Base-by-base conservation (phyloP, 257 asterid species). In the Henckelia pumila region DNA sequence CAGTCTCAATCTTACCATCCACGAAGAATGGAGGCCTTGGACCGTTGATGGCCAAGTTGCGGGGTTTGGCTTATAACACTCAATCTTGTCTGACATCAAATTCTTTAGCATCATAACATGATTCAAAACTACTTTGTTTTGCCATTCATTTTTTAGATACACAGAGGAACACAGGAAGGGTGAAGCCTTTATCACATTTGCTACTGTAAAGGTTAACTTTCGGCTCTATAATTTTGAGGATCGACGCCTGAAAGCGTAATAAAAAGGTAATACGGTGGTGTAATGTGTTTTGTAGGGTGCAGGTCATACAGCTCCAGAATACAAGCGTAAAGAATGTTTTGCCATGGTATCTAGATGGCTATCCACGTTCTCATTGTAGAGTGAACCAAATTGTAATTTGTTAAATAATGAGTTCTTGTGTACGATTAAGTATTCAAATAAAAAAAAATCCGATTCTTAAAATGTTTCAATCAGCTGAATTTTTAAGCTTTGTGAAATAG, bases 11-110 rank as follows among this genome's bases (percentile, higher is more conserved):
- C 67, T 78, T 5, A 74, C 77, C 2, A 8, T 78, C 0, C 56
- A 67, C 0, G 80, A 78, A 1, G 30, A 59, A 6, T 78, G 83
- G 83, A 67, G 83, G 57, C 77, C 80, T 64, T 79, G 83, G 83
- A 67, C 17, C 6, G 75, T 79, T 0, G 61, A 68, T 23, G 78
- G 75, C 19, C 83, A 75, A 70, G 25, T 64, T 33, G 80, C 78
- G 2, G 83, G 83, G 83, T 79, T 19, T 7, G 23, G 76, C 66
- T 59, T n/a, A n/a, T n/a, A n/a, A n/a, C n/a, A n/a, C n/a, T n/a
- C n/a, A n/a, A n/a, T n/a, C n/a, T n/a, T n/a, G n/a, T n/a, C n/a
- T n/a, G n/a, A n/a, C n/a, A 17, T 61, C 8, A 14, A 47, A 32
- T 7, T 8, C 0, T 21, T 21, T 5, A 16, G 16, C 14, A 0